Percentiles rank a stretch among this genome's conserved stretches.
Conservation (phyloP, 306 rosid species). For the Dicorynia guianensis region DNA sequence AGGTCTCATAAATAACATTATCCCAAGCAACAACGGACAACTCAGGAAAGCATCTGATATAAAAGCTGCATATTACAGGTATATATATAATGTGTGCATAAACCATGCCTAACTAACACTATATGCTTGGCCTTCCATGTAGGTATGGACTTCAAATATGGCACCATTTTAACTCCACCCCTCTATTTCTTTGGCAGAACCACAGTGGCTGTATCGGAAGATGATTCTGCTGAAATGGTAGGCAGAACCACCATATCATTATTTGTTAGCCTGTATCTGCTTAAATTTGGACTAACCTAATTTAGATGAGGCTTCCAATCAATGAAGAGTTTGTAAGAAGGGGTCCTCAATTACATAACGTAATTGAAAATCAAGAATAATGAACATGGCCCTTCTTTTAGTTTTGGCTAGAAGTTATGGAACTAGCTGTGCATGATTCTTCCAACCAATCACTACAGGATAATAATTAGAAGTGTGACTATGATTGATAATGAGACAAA, state of each 20-base stretch:
- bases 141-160: not conserved
- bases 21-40: no score
- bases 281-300: not conserved
- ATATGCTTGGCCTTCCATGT: not conserved
- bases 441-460: constrained; percentile 7
- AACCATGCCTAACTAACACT: not conserved
- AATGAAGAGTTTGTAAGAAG: constrained; percentile 1
- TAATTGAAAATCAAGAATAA: constrained; percentile 16
- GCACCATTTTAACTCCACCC: not conserved
- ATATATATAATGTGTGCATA: not conserved
- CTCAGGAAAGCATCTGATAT: no score
- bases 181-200: not conserved
- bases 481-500: not conserved
- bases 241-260: constrained; percentile 5
- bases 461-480: constrained; percentile 5
- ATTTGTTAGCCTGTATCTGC: constrained; percentile 1
- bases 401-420: not conserved
- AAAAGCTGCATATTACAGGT: no score
- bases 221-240: not conserved
- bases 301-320: not conserved
- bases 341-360: constrained; percentile 13
- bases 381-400: not conserved
- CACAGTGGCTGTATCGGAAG: not conserved
- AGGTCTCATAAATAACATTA: no score
- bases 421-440: constrained; percentile 7